Percentiles rank a stretch among this genome's conserved stretches.
Conservation (phyloP, 2,329 filamentous ascomycete species). For the Botrytis paeoniae region DNA sequence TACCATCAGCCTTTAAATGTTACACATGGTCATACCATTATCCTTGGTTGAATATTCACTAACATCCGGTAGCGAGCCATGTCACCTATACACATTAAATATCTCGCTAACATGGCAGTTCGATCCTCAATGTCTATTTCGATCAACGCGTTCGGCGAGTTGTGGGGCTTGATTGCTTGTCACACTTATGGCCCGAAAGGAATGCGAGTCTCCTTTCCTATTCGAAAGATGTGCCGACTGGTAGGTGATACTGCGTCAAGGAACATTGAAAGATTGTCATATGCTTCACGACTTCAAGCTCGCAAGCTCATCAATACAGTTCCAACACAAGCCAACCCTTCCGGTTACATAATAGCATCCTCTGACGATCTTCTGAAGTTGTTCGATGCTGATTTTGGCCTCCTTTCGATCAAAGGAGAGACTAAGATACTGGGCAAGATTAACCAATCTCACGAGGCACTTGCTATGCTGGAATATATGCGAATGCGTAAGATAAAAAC, state of each 20-base stretch:
- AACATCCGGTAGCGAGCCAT: slow-evolving; percentile 60
- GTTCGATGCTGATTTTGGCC: slow-evolving; percentile 83
- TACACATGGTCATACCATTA: neutral
- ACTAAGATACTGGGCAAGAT: slow-evolving; percentile 78
- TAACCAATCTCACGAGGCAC: slow-evolving; percentile 74
- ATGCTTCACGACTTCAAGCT: slow-evolving; percentile 78
- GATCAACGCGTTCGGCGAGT: slow-evolving; percentile 77
- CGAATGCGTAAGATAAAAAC: slow-evolving; percentile 71
- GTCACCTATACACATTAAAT: slow-evolving; percentile 87
- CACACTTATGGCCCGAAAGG: slow-evolving; percentile 74
- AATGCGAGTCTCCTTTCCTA: slow-evolving; percentile 89
- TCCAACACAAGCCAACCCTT: slow-evolving; percentile 76
- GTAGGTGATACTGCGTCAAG: slow-evolving; percentile 82
- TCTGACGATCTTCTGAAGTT: slow-evolving; percentile 80
- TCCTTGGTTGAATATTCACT: neutral
- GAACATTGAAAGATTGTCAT: slow-evolving; percentile 84
- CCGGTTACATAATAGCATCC: slow-evolving; percentile 85
- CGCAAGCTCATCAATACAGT: slow-evolving; percentile 85
- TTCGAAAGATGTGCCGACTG: slow-evolving; percentile 86
- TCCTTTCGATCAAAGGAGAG: slow-evolving; percentile 82
- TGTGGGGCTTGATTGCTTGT: slow-evolving; percentile 87
- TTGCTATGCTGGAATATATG: slow-evolving; percentile 82
- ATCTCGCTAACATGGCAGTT: slow-evolving; percentile 83
- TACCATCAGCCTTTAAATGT: neutral
- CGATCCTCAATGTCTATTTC: slow-evolving; percentile 95